Percentiles rank a stretch among this genome's conserved stretches.
phyloP scores from a whole-genome alignment of 179 eudicot genomes.

The Silene noctiflora region DNA sequence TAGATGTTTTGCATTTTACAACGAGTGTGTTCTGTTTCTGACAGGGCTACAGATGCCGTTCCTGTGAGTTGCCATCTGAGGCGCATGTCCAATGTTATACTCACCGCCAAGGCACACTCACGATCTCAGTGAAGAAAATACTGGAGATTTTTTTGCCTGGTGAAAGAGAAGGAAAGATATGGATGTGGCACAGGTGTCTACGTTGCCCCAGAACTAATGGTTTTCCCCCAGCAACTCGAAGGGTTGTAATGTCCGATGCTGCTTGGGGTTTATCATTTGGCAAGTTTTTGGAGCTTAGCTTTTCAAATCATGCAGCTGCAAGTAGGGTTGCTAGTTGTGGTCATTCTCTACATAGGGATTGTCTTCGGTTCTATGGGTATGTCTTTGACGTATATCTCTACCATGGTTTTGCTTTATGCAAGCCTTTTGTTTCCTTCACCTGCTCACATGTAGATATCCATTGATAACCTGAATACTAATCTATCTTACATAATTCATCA shows the following conservation, averaged over 20 bases:
- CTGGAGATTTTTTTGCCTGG: slow-evolving; percentile 75
- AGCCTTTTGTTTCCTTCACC: too few species aligned
- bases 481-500: too few species aligned
- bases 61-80: slow-evolving; percentile 90
- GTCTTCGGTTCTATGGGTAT: slow-evolving; percentile 98
- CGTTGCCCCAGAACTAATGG: slow-evolving; percentile 82
- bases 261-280: slow-evolving; percentile 99
- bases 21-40: slow-evolving; percentile 4
- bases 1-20: slow-evolving; percentile 8
- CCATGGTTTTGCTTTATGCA: background rate
- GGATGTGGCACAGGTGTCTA: slow-evolving; percentile 99
- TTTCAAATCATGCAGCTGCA: slow-evolving; percentile 99
- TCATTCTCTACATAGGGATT: slow-evolving; percentile 95
- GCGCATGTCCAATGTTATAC: slow-evolving; percentile 99
- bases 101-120: slow-evolving; percentile 97
- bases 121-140: slow-evolving; percentile 95
- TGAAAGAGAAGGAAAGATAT: slow-evolving; percentile 89
- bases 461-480: too few species aligned
- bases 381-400: background rate
- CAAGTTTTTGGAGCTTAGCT: slow-evolving; percentile 97
- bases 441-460: too few species aligned
- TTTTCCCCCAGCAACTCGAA: slow-evolving; percentile 91
- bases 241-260: slow-evolving; percentile 98
- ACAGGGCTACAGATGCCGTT: slow-evolving; percentile 74
- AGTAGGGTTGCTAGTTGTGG: slow-evolving; percentile 99